These are phyloP conservation scores for Pseudogymnoascus sp. DNA, from an alignment of 2,329 filamentous ascomycete species.

Conservation along the genomic window DNA sequence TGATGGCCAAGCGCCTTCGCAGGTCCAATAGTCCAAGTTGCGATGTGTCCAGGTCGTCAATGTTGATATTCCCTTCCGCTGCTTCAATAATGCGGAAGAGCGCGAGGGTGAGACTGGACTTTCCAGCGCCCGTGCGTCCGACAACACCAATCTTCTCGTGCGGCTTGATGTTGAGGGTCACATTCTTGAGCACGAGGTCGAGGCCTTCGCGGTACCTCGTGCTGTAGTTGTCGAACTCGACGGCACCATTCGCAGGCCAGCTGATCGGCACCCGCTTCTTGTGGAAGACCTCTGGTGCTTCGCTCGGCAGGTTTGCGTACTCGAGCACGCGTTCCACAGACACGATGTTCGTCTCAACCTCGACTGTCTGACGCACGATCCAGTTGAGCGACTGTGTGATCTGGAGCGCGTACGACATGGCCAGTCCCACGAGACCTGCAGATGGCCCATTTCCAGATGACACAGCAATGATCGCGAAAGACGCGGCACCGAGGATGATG, in stretches of 20 bases:
- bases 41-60: conserved; percentile 84
- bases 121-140: conserved; percentile 90
- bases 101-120: conserved; percentile 86
- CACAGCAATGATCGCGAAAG: conserved; percentile 75
- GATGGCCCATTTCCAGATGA: conserved; percentile 56
- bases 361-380: conserved; percentile 97
- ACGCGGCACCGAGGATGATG: conserved; percentile 82
- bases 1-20: conserved; percentile 84
- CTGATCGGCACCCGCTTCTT: conserved; percentile 78
- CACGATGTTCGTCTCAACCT: conserved; percentile 99
- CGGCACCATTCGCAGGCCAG: conserved; percentile 84
- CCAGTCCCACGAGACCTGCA: conserved; percentile 76
- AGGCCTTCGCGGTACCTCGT: conserved; percentile 85
- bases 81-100: conserved; percentile 96
- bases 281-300: conserved; percentile 89
- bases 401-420: conserved; percentile 95
- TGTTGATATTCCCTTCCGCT: conserved; percentile 72
- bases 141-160: conserved; percentile 98
- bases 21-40: conserved; percentile 85
- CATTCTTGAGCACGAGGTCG: conserved; percentile 86
- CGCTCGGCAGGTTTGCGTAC: conserved; percentile 83
- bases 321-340: conserved; percentile 96
- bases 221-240: conserved; percentile 90
- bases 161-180: conserved; percentile 86
- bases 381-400: conserved; percentile 97